These are phyloP conservation scores for Boletellus emodensis DNA, from an alignment of 768 basidiomycete genomes.

Conservation along the genomic window DNA sequence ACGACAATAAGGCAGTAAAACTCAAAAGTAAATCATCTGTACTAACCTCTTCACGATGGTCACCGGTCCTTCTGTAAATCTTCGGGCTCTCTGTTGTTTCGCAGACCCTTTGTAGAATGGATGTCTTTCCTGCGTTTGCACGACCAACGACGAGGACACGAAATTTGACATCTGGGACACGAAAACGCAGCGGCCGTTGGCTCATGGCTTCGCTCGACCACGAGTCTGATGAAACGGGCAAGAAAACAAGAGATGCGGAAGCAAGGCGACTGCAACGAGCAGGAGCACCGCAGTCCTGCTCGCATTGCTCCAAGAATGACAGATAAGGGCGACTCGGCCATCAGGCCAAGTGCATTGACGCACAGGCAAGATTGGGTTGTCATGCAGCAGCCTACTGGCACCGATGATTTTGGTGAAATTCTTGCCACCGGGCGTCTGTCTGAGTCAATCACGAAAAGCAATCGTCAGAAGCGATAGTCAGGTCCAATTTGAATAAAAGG, in stretches of 20 bases:
- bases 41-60: not conserved
- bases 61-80: not conserved
- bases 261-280: too few relatives aligned
- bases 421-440: too few relatives aligned
- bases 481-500: too few relatives aligned
- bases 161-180: not conserved
- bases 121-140: not conserved
- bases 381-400: too few relatives aligned
- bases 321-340: too few relatives aligned
- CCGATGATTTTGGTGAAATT: too few relatives aligned
- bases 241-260: not conserved
- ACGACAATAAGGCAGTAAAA: not conserved
- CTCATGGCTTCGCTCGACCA: not conserved
- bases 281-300: too few relatives aligned
- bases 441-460: too few relatives aligned
- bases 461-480: too few relatives aligned
- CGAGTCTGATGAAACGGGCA: not conserved
- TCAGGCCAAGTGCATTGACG: too few relatives aligned
- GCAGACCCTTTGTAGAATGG: not conserved
- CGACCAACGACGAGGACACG: not conserved
- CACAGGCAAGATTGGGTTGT: too few relatives aligned
- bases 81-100: not conserved
- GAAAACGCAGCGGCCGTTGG: not conserved
- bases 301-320: too few relatives aligned
- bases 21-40: not conserved